phyloP scores from a whole-genome alignment of 805 yeast genomes.

The Candida berthetii region DNA sequence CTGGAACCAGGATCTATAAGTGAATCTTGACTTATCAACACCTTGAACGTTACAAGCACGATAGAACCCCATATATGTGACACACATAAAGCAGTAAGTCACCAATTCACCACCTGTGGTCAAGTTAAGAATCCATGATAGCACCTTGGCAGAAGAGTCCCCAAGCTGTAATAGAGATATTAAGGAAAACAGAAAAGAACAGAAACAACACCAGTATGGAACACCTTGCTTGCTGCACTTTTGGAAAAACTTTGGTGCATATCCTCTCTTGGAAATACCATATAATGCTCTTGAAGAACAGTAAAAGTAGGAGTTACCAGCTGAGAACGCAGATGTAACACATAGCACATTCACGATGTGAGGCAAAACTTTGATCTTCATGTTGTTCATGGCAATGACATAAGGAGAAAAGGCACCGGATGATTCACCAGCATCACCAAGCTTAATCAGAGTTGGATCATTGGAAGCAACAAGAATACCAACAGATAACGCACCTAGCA shows the following conservation, averaged over 20 bases:
- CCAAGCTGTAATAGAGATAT: constrained; percentile 56
- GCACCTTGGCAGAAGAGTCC: constrained; percentile 46
- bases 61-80: constrained; percentile 58
- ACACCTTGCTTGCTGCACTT: constrained; percentile 57
- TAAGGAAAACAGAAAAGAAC: constrained; percentile 48
- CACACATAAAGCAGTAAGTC: constrained; percentile 49
- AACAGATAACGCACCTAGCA: constrained; percentile 62
- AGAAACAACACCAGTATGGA: constrained; percentile 58
- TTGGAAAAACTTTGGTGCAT: constrained; percentile 54
- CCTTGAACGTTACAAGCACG: constrained; percentile 51
- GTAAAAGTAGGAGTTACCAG: constrained; percentile 46
- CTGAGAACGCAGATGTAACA: constrained; percentile 43
- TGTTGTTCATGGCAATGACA: constrained; percentile 44
- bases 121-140: constrained; percentile 61
- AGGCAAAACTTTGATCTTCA: constrained; percentile 42
- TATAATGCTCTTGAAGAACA: constrained; percentile 50
- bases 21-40: constrained; percentile 29
- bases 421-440: constrained; percentile 31
- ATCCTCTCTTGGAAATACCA: constrained; percentile 42
- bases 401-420: constrained; percentile 45
- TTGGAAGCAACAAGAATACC: constrained; percentile 62
- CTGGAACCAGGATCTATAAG: too few relatives aligned
- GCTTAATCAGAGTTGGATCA: constrained; percentile 42
- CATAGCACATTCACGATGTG: constrained; percentile 42
- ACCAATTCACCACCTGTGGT: constrained; percentile 60